A percentile compares a stretch with the other conserved stretches of the same genome.
These are phyloP conservation scores for Aurifilum marmelostoma DNA, from an alignment of 2,329 filamentous ascomycete species.

Conservation along the genomic window DNA sequence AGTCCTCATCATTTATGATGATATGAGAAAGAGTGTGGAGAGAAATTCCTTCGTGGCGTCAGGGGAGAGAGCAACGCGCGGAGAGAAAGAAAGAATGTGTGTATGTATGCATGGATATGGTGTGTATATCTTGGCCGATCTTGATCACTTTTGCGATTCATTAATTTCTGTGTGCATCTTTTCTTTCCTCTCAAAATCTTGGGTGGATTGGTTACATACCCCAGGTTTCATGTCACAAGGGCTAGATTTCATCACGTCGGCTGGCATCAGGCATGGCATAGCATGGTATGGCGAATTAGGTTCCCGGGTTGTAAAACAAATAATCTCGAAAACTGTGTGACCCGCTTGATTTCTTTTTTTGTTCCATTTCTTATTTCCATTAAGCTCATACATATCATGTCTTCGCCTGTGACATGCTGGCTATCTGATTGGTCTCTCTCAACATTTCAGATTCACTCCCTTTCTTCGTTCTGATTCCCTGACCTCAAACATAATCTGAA, in stretches of 20 bases:
- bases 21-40: not conserved
- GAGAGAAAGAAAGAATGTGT: not conserved
- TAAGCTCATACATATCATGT: not conserved
- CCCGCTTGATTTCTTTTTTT: not conserved
- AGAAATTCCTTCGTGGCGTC: too few species aligned
- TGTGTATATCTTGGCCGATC: not conserved
- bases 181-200: not conserved
- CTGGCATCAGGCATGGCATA: not conserved
- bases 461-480: constrained; percentile 80
- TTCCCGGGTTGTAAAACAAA: not conserved
- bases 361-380: too few species aligned
- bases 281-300: constrained; percentile 8
- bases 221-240: not conserved
- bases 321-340: not conserved
- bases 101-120: not conserved
- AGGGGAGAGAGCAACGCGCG: too few species aligned
- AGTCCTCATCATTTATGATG: constrained; percentile 18
- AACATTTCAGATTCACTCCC: constrained; percentile 85
- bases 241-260: constrained; percentile 5
- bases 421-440: constrained; percentile 21
- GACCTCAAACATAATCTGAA: constrained; percentile 96
- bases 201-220: constrained; percentile 25
- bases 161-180: not conserved
- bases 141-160: not conserved
- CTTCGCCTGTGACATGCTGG: not conserved